These are phyloP conservation scores for Chlorella sp. DNA, from an alignment of 139 green algal genomes.

Conservation along the genomic window DNA sequence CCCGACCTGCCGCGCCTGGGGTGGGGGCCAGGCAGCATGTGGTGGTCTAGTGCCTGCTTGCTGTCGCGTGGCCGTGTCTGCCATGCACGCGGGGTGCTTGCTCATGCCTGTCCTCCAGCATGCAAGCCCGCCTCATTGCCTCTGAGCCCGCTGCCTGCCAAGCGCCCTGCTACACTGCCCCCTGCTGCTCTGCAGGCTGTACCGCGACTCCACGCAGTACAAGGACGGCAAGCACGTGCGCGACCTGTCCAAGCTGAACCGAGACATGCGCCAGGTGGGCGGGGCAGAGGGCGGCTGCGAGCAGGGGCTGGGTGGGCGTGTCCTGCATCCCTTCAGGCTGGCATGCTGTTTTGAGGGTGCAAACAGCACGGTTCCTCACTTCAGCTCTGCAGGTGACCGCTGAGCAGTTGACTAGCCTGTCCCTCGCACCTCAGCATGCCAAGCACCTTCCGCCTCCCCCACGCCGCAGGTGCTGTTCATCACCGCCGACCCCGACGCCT, in stretches of 20 bases:
- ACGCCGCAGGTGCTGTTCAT: slow-evolving; percentile 75
- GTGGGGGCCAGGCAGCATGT: neutral
- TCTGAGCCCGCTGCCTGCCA: too few species aligned
- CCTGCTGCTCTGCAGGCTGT: slow-evolving; percentile 61
- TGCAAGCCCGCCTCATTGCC: too few species aligned
- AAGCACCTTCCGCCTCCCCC: neutral
- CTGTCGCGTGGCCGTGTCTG: neutral
- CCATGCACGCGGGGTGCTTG: neutral
- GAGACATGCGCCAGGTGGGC: slow-evolving; percentile 78
- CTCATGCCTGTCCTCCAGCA: too few species aligned
- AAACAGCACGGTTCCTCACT: too few species aligned
- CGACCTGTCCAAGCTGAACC: slow-evolving; percentile 96
- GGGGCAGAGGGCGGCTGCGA: neutral
- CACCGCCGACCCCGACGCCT: slow-evolving; percentile 59
- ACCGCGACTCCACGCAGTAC: slow-evolving; percentile 92
- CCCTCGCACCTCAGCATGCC: too few species aligned
- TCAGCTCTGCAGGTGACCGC: too few species aligned
- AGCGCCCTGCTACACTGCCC: neutral
- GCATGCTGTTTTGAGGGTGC: neutral
- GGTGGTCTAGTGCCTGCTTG: too few species aligned
- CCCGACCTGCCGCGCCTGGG: neutral
- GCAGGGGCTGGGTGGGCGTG: neutral
- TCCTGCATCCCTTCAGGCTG: neutral
- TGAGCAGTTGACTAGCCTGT: too few species aligned
- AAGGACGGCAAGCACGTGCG: slow-evolving; percentile 86